Evolutionary conservation across 805 yeast species (phyloP), one percentile per base, ranked within the genome.

Genomic region (Cyberlindnera xylosilytica): DNA sequence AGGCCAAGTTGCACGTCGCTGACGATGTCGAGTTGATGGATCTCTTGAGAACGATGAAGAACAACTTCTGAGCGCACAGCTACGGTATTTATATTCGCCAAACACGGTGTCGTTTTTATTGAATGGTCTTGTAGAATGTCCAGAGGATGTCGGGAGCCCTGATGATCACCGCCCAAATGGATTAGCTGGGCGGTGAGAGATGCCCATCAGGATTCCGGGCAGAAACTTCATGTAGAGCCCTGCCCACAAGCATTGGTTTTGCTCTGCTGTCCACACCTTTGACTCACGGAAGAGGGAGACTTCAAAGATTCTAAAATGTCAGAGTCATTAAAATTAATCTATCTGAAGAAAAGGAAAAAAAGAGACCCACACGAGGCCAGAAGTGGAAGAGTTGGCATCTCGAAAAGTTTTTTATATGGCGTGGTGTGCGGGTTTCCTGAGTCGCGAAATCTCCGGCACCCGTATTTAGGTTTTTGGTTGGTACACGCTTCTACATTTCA

Each of bases 31-130:
- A 74, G 19, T 78, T 87, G 16, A 87, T 91, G 95, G 76, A 71
- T 32, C 73, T 66, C 48, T 68, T 91, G 54, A 78, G 99, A 54
- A 75, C 74, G 50, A 62, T 89, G 76, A 91, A 91, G 68, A 89
- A 91, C 61, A 69, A 41, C 10, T 53, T 49, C 37, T 49, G 34
- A 45, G 11, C 8, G 10, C n/a, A n/a, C n/a, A 9, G 8, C 11
- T 8, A 6, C 29, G 6, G 29, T 26, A 26, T 26, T 13, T 13
- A 26, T 26, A 9, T 22, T 8, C 10, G 10, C 7, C 24, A 8
- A 22, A 10, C 10, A 22, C 10, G 7, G 24, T 7, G 10, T 22
- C 29, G 8, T 8, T 10, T 12, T 26, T 26, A 9, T 26, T 26
- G 29, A 26, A 6, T 13, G n/a, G n/a, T 10, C n/a, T 26, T 26